phyloP scores from a whole-genome alignment of 352 stramenopile species.

The Phytopythium montanum region DNA sequence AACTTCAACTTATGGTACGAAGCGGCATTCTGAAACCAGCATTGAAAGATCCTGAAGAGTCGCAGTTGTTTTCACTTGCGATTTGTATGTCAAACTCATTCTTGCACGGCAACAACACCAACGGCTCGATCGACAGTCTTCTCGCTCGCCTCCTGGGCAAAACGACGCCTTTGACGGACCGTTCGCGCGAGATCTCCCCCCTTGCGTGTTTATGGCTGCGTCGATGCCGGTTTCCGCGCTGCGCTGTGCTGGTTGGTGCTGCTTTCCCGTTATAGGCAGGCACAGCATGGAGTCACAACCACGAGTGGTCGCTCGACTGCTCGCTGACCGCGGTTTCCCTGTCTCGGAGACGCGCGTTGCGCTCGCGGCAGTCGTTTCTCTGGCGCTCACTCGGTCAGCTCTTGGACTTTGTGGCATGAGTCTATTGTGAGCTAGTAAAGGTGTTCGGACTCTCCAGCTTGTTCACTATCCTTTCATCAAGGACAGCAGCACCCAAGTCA shows the following conservation, averaged over 20 bases:
- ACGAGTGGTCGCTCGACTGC: neutral
- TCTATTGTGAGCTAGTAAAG: no score
- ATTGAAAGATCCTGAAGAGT: neutral
- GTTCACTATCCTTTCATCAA: conserved; percentile 1
- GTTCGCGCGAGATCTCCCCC: neutral
- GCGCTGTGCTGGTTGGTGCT: neutral
- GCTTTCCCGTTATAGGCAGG: neutral
- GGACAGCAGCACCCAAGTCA: neutral
- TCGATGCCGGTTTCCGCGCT: no score
- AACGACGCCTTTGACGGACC: neutral
- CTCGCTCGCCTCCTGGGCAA: no score
- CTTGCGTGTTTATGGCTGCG: neutral
- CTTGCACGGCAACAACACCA: neutral
- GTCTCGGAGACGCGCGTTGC: neutral
- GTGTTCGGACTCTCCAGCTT: no score
- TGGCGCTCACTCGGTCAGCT: neutral
- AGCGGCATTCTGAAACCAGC: neutral
- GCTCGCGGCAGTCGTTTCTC: neutral
- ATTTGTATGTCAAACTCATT: neutral
- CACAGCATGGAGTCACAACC: neutral
- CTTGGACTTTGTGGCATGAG: no score
- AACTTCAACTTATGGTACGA: conserved; percentile 2
- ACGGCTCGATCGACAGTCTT: no score
- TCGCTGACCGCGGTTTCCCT: neutral
- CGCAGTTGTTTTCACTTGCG: neutral